Evolutionary conservation across 2,329 filamentous ascomycete species (phyloP), one percentile per base, ranked within the genome.

Genomic region (Epichloe festucae): DNA sequence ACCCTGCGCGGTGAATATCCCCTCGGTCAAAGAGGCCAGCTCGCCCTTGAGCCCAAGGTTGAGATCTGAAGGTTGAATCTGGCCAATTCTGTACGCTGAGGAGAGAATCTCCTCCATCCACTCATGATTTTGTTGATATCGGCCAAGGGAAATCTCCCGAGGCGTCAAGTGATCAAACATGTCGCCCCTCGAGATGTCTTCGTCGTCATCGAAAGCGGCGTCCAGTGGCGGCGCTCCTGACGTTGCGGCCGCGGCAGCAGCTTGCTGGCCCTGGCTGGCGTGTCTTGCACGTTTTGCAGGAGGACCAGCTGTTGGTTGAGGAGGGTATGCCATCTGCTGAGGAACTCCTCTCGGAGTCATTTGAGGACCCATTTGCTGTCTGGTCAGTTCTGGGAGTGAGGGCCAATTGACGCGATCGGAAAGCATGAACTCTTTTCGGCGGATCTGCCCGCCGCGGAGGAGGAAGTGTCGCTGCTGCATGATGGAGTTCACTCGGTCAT

Each of bases 61-160:
- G 36, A 97, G 78, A 63, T 95, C 90, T 3, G 89, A 81, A 0
- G 91, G 89, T 8, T 84, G 81, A 53, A 98, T 95, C 63, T 94
- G 88, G 48, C 78, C 79, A 55, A 91, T 85, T 23, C 85, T 77
- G 63, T 95, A 96, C 0, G 90, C 89, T 1, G 91, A 97, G 1
- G 87, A 88, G 50, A 97, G 79, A 31, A 98, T 84, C 68, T 98
- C 91, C 63, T 97, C 93, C 88, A 98, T 95, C 93, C 91, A 97
- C 66, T 95, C 89, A 62, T 98, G 91, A 61, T 98, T 94, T 63
- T 96, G 89, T 64, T 85, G 85, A 66, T 96, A 98, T 51, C 93
- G 81, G 56, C 82, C 81, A 54, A 88, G 74, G 59, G 89, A 95
- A 55, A 98, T 85, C 56, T 98, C 93, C 43, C 90, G 80, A 3